Base-by-base conservation (phyloP, 1,284 basidiomycete genomes). In the Amylostereum chailletii region DNA sequence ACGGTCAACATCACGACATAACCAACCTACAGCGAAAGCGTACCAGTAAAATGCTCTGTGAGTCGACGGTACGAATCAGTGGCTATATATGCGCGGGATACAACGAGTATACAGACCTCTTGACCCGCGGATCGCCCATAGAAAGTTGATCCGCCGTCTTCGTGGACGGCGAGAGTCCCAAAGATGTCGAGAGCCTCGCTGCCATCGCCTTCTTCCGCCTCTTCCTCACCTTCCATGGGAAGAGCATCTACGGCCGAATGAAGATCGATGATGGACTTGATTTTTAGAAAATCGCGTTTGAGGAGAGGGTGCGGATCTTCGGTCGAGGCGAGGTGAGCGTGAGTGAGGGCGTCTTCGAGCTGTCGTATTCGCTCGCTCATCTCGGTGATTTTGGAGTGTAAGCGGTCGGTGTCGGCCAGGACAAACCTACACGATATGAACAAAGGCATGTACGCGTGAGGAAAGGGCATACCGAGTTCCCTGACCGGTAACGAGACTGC, bases 281-380 rank as follows among this genome's bases (percentile, higher is more conserved):
- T 72, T n/a, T 75, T 76, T 27, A 87, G 69, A 30, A 82, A 66
- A 2, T 86, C 83, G 10, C 80, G 74, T 39, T 69, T 64, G 5
- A 87, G 69, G 1, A 86, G 67, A 2, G 84, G 79, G 60, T 87
- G 85, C 1, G 71, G 56, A 40, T 85, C 81, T 37, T 62, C 62
- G 32, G 71, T 65, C 43, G 71, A 54, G 50, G 71, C 70, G 4
- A 74, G 69, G 48, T 86, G 79, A 27, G 80, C 66, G 46, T 79
- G 71, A 3, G 72, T 70, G n/a, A 88, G 71, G 0, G 83, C 83
- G 53, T 86, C 83, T 62, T 87, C 85, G n/a, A 88, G 76, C 50
- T 78, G 79, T 34, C 83, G 76, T 52, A 88, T 87, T 34, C 85
- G 81, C 60, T 86, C 76, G 55, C 79, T 81, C 84, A 88, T 86